Evolutionary conservation across 2,329 filamentous ascomycete species (phyloP).

Genomic region (Aspergillus ochraceus): DNA sequence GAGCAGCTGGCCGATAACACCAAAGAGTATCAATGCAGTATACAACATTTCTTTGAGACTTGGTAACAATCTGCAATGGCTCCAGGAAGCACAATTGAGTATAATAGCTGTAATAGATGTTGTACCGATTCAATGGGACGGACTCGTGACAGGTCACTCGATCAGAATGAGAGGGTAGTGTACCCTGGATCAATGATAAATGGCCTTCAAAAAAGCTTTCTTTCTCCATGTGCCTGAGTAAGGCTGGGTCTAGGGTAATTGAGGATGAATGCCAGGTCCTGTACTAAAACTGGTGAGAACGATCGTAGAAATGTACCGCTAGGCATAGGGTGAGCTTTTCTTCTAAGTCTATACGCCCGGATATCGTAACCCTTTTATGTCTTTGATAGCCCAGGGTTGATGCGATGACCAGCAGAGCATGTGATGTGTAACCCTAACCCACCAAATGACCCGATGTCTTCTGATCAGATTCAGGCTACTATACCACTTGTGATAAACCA

Average conservation of each 20-base stretch:
- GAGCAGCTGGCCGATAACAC: not conserved
- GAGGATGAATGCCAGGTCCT: too few relatives aligned
- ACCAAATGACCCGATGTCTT: not conserved
- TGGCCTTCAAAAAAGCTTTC: too few relatives aligned
- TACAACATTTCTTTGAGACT: not conserved
- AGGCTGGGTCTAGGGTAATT: too few relatives aligned
- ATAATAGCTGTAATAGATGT: too few relatives aligned
- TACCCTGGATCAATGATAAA: too few relatives aligned
- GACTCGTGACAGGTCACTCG: too few relatives aligned
- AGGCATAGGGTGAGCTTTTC: not conserved
- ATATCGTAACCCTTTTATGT: not conserved
- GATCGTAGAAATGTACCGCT: not conserved
- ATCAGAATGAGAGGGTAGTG: too few relatives aligned
- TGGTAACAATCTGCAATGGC: too few relatives aligned
- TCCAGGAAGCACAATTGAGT: too few relatives aligned
- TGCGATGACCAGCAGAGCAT: not conserved
- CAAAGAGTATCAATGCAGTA: not conserved
- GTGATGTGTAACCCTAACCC: not conserved
- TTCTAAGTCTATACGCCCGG: not conserved
- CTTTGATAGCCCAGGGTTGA: not conserved
- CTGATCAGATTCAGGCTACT: not conserved
- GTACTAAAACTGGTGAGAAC: too few relatives aligned
- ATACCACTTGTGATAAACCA: not conserved
- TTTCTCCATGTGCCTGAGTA: too few relatives aligned
- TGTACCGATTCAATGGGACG: too few relatives aligned